These are phyloP conservation scores for Pyrrhoderma lamaoense DNA, from an alignment of 1,284 basidiomycete genomes.

Conservation along the genomic window DNA sequence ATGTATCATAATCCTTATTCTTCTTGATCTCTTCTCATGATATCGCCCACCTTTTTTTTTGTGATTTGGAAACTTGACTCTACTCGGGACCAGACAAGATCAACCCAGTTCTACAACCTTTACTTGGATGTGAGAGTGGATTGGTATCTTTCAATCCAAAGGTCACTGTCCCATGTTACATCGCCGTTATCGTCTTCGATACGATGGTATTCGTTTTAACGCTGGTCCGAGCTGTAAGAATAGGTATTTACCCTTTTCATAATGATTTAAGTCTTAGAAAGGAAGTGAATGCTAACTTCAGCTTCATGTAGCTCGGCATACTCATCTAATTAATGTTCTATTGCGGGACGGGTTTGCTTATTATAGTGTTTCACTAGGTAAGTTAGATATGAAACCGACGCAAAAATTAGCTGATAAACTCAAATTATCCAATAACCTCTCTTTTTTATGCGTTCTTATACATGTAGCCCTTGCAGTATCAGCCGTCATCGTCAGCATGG, in stretches of 20 bases:
- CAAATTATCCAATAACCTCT: no score
- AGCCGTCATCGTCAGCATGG: neutral
- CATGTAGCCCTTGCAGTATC: constrained; percentile 1
- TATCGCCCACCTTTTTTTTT: neutral
- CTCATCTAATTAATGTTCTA: constrained; percentile 9
- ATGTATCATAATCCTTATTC: neutral
- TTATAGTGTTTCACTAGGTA: constrained; percentile 11
- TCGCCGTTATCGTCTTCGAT: constrained; percentile 15
- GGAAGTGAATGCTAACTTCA: no score
- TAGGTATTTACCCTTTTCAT: constrained; percentile 1
- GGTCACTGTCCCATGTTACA: constrained; percentile 8
- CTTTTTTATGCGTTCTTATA: no score
- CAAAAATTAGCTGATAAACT: no score
- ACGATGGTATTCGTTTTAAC: constrained; percentile 14
- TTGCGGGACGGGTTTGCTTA: constrained; percentile 14
- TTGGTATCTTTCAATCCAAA: constrained; percentile 12
- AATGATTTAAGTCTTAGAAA: neutral
- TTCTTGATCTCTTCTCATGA: neutral
- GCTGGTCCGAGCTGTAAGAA: constrained; percentile 6
- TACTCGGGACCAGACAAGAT: neutral
- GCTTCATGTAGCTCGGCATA: constrained; percentile 2
- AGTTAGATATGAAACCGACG: no score
- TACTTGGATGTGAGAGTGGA: constrained; percentile 13
- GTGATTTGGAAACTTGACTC: no score
- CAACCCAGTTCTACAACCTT: neutral